A percentile compares a stretch with the other conserved stretches of the same genome.
These are phyloP conservation scores for Lentinula raphanica DNA, from an alignment of 768 basidiomycete species.

Conservation along the genomic window DNA sequence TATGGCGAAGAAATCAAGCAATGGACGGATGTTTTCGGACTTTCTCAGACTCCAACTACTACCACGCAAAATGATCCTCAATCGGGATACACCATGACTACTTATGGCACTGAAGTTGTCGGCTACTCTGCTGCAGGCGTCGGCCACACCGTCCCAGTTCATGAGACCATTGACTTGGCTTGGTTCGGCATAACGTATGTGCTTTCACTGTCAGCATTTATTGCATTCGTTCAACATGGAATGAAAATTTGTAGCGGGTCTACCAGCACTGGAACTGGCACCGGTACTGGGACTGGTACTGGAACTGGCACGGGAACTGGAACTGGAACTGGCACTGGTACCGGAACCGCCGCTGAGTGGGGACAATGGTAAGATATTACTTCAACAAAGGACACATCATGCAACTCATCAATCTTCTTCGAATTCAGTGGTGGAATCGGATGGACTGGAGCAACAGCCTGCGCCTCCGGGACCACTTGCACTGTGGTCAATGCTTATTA, in stretches of 20 bases:
- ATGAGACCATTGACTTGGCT: constrained; percentile 38
- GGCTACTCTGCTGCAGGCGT: constrained; percentile 43
- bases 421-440: constrained; percentile 1
- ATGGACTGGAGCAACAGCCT: constrained; percentile 3
- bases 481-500: not conserved
- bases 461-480: not conserved
- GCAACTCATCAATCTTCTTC: too few species aligned
- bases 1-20: constrained; percentile 48
- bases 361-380: not conserved
- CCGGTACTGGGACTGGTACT: not conserved
- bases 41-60: constrained; percentile 33
- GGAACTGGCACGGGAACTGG: not conserved
- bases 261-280: not conserved
- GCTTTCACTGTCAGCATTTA: not conserved
- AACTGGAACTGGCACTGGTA: not conserved
- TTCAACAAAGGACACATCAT: too few species aligned
- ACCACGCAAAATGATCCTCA: constrained; percentile 36
- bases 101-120: constrained; percentile 33
- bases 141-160: constrained; percentile 48
- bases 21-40: constrained; percentile 52
- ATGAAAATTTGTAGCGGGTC: not conserved
- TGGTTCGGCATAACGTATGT: constrained; percentile 39
- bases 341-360: not conserved
- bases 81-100: constrained; percentile 40
- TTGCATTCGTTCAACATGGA: not conserved